Evolutionary conservation across 192 early-diverging fungal genomes (phyloP).

Genomic region (Oehlia diaphana): DNA sequence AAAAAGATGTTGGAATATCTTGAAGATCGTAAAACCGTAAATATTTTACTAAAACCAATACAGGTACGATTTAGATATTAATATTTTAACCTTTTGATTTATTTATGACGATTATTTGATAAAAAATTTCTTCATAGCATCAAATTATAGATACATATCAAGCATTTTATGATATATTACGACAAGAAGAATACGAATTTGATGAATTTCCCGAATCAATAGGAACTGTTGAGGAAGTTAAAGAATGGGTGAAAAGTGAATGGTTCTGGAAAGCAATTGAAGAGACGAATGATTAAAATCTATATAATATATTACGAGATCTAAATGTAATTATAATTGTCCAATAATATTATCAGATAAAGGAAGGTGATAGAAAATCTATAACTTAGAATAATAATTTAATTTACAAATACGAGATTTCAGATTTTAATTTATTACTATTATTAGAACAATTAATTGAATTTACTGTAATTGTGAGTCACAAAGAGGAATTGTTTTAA

Average conservation of each 20-base stretch:
- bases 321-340: no score
- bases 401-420: no score
- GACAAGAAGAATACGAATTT: constrained; percentile 36
- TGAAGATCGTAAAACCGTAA: constrained; percentile 76
- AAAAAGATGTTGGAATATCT: constrained; percentile 68
- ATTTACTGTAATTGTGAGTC: no score
- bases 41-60: constrained; percentile 68
- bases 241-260: constrained; percentile 28
- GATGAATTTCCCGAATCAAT: constrained; percentile 34
- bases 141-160: constrained; percentile 51
- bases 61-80: constrained; percentile 43
- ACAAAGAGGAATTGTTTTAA: no score
- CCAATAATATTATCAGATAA: no score
- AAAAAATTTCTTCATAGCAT: constrained; percentile 34
- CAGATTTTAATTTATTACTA: no score
- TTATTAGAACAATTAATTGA: no score
- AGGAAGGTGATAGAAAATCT: no score
- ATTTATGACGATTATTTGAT: neutral
- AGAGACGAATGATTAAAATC: neutral
- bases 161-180: constrained; percentile 48
- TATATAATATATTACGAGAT: no score
- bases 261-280: neutral
- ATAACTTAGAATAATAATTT: no score
- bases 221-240: constrained; percentile 35
- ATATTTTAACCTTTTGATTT: neutral